Base-by-base conservation (phyloP, 805 yeast species). In the Candida pseudoglaebosa region DNA sequence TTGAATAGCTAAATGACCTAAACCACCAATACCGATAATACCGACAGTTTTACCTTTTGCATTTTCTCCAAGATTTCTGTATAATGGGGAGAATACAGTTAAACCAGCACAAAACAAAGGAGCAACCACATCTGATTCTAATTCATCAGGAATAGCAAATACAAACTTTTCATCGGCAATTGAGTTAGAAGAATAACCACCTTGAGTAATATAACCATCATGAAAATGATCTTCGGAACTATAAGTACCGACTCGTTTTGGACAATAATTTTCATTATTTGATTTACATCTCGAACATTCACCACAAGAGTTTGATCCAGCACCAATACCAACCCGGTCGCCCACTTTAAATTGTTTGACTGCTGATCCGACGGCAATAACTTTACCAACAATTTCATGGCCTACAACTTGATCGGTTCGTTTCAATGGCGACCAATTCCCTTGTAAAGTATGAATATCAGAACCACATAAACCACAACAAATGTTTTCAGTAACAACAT, bases 241-340 rank as follows among this genome's bases (percentile, higher is more conserved):
- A 62, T 82, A 84, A 13, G 91, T 84, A 31, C 54, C 49, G 26
- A 67, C 68, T 36, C 62, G 58, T 13, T 67, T 55, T 12, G 45
- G 39, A 64, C 95, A 85, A 65, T 76, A 77, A 40, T 63, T 65
- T 47, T 69, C 71, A 42, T 60, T 55, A 37, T 57, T 57, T 22
- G 35, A n/a, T 7, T 47, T 33, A 50, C 78, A 86, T 53, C 77
- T 66, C 36, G 65, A 49, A 63, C 95, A 86, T 13, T 75, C 66
- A 42, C 73, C 62, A 65, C 95, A 85, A 20, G 83, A 66, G 36
- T 63, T 67, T 16, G 72, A 66, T 52, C 74, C 78, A 16, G 93
- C 91, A 50, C 95, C 95, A 35, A 84, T 73, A 36, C 93, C 95
- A 18, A 83, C 95, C 45, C 86, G 69, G 46, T 87, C 82, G 38